phyloP scores from a whole-genome alignment of 2,329 filamentous ascomycete species.

The Cryoendolithus antarcticus region DNA sequence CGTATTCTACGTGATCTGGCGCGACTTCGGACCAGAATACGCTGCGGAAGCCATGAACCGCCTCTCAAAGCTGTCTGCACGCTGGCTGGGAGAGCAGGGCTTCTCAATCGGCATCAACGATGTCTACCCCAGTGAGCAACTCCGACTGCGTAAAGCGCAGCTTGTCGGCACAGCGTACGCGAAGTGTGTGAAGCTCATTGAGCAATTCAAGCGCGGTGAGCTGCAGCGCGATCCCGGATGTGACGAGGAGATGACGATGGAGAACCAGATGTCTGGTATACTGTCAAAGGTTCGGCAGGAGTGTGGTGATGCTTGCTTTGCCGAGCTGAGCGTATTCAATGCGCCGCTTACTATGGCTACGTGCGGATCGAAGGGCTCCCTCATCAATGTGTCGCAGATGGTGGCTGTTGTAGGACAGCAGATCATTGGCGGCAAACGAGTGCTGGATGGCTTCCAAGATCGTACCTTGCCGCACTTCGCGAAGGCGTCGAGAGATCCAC shows the following conservation, averaged over 20 bases:
- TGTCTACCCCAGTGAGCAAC: conserved; percentile 66
- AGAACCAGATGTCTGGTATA: conserved; percentile 81
- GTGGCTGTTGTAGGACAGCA: conserved; percentile 94
- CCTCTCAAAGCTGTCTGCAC: conserved; percentile 76
- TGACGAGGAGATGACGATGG: conserved; percentile 81
- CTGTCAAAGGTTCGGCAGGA: conserved; percentile 83
- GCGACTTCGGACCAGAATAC: conserved; percentile 84
- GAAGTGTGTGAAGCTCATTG: conserved; percentile 72
- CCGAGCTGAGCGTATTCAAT: conserved; percentile 80
- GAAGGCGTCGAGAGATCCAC: conserved; percentile 83
- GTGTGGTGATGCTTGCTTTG: conserved; percentile 82
- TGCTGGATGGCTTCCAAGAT: conserved; percentile 92
- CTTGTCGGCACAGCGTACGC: conserved; percentile 69
- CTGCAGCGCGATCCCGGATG: conserved; percentile 80
- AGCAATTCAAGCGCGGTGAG: conserved; percentile 65
- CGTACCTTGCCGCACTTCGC: conserved; percentile 89
- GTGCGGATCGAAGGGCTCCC: conserved; percentile 90
- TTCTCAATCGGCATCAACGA: conserved; percentile 96
- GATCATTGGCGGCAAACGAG: conserved; percentile 87
- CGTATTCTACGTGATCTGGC: conserved; percentile 89
- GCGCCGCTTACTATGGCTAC: conserved; percentile 93
- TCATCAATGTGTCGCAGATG: conserved; percentile 99
- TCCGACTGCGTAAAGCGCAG: conserved; percentile 60
- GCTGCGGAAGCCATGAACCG: conserved; percentile 90
- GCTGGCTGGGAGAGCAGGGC: conserved; percentile 77